Percentiles rank a stretch among this genome's conserved stretches.
Conservation (phyloP, 139 green algal genomes). For the Chlamydomonas asymmetrica region DNA sequence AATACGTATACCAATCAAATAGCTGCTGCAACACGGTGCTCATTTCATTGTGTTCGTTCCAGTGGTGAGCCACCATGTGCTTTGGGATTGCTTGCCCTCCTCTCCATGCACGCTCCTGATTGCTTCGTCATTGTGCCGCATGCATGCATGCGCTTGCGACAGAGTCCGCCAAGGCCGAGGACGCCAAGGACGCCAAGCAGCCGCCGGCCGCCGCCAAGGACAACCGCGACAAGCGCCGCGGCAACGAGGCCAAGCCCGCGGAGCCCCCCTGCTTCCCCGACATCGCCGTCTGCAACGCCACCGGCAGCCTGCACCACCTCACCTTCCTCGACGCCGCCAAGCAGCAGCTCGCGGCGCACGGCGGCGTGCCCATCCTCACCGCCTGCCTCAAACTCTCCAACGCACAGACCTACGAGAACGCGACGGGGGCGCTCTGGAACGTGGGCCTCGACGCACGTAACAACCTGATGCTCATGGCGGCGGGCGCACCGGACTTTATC, state of each 20-base stretch:
- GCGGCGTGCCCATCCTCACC: conserved; percentile 36
- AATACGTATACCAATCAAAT: no score
- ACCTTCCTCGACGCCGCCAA: conserved; percentile 57
- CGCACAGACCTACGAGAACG: conserved; percentile 55
- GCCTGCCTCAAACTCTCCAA: conserved; percentile 26
- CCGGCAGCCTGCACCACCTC: conserved; percentile 59
- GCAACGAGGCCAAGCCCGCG: no score
- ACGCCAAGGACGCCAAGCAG: no score
- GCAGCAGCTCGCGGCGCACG: conserved; percentile 35
- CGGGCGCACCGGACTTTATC: conserved; percentile 29
- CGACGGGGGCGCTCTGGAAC: conserved; percentile 49
- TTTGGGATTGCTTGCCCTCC: not conserved
- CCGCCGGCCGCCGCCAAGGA: no score
- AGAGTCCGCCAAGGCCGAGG: no score
- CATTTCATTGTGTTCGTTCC: no score
- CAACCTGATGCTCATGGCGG: conserved; percentile 23
- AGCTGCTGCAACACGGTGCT: no score
- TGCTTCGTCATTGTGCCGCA: no score
- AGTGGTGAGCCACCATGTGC: not conserved
- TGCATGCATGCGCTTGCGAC: no score
- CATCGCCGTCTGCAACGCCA: conserved; percentile 47
- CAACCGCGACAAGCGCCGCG: no score
- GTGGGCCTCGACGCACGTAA: conserved; percentile 40
- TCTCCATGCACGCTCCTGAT: not conserved
- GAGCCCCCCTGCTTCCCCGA: conserved; percentile 25